Evolutionary conservation across 2,329 filamentous ascomycete species (phyloP).

Genomic region (Aspergillus sp.): DNA sequence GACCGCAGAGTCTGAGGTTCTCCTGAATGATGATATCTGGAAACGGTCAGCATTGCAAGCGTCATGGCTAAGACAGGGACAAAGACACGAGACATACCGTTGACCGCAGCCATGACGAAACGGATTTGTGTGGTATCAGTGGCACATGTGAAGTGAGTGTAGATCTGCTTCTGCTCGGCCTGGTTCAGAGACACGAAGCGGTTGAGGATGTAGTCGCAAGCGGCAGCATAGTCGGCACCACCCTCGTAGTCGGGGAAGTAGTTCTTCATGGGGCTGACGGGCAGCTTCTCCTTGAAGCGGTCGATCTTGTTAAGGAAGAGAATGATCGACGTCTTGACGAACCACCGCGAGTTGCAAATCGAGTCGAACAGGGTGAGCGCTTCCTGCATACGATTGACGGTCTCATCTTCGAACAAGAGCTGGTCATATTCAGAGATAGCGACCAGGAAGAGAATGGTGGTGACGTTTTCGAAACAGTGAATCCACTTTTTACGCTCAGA

Average conservation of each 20-base stretch:
- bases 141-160: conserved; percentile 98
- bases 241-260: conserved; percentile 77
- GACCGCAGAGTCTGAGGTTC: conserved; percentile 91
- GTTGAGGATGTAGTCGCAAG: conserved; percentile 98
- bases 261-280: conserved; percentile 67
- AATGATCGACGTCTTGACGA: conserved; percentile 66
- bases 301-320: conserved; percentile 71
- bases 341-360: conserved; percentile 67
- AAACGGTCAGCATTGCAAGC: conserved; percentile 16
- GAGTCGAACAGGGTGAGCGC: conserved; percentile 65
- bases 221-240: conserved; percentile 88
- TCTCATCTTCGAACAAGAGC: conserved; percentile 92
- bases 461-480: conserved; percentile 97
- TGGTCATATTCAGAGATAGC: conserved; percentile 98
- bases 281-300: conserved; percentile 67
- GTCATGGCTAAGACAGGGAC: not conserved
- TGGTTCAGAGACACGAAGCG: conserved; percentile 97
- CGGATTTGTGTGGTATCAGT: conserved; percentile 98
- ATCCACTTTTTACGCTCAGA: conserved; percentile 99
- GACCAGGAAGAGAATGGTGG: conserved; percentile 91
- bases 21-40: conserved; percentile 99
- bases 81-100: conserved; percentile 59
- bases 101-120: conserved; percentile 99
- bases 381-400: conserved; percentile 72
- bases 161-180: conserved; percentile 99